Evolutionary conservation across 2,329 filamentous ascomycete species (phyloP), one percentile per base, ranked within the genome.

Genomic region (Apiospora pterosperma): DNA sequence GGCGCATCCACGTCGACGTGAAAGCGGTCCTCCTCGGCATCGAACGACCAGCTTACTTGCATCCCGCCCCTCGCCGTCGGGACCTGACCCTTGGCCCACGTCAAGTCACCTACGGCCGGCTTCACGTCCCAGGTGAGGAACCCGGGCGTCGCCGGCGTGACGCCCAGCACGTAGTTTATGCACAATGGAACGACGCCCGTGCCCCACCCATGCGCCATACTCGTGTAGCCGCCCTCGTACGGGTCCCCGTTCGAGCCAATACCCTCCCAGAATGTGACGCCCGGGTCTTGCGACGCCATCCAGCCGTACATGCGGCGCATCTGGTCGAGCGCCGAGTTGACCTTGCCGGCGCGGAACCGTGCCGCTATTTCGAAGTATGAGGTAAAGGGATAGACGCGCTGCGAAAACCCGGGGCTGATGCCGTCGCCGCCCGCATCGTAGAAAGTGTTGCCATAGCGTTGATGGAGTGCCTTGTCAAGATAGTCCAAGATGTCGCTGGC

Each of bases 311-410:
- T 72, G 21, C 82, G 74, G 48, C 76, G 71, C 16, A 84, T 74
- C 70, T 84, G 77, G 31, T 84, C 81, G 0, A 83, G 69, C 0
- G 79, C 82, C 7, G 76, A 77, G 1, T 66, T 69, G 1, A 72
- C 72, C 4, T 73, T 64, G 0, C 75, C 77, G 11, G 62, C 71
- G 25, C 73, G 69, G 67, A 85, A 84, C 11, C 82, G 79, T 14
- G 82, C 83, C n/a, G 78, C 76, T 21, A 82, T 75, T 72, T 85
- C 83, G 67, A 85, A 85, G 69, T 82, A 85, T 2, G 82, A 84
- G 21, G 81, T 78, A 66, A 85, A 84, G 2, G 83, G 76, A 63
- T 85, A 85, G 4, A 85, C 82, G 14, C 82, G 77, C 61, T 80
- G 71, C 2, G 77, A 77, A 68, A 79, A 83, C 0, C 76, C 78